Evolutionary conservation across 768 basidiomycete species (phyloP).

Genomic region (Xerocomus spinulosus): DNA sequence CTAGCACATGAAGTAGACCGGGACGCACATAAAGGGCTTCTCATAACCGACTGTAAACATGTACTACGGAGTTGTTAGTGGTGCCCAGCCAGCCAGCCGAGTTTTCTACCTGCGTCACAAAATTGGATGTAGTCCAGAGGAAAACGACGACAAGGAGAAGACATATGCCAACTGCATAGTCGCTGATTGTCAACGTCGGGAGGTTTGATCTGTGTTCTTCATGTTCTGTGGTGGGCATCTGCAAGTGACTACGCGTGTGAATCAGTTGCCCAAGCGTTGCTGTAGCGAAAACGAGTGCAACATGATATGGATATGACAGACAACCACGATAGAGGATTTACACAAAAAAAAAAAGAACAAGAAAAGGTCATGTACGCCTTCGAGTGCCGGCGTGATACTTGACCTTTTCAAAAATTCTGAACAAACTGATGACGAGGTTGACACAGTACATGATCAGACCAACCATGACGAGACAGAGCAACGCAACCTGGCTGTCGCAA

Average conservation of each 20-base stretch:
- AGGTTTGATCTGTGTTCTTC: conserved; percentile 13
- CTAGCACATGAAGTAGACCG: neutral
- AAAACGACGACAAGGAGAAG: conserved; percentile 73
- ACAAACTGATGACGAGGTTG: conserved; percentile 81
- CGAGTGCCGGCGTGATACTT: conserved; percentile 56
- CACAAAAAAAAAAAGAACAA: neutral
- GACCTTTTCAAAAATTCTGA: conserved; percentile 85
- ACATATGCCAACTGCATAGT: conserved; percentile 57
- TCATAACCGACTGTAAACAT: conserved; percentile 66
- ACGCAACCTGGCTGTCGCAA: conserved; percentile 70
- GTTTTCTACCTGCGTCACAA: conserved; percentile 67
- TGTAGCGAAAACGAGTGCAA: neutral
- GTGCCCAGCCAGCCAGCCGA: neutral
- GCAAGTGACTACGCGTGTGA: conserved; percentile 12
- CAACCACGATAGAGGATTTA: too few relatives aligned
- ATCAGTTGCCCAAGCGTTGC: too few relatives aligned
- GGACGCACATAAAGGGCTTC: conserved; percentile 81
- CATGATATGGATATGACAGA: too few relatives aligned
- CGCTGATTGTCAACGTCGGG: conserved; percentile 13
- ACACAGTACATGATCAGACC: conserved; percentile 77
- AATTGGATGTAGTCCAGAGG: conserved; percentile 87
- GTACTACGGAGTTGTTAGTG: conserved; percentile 31
- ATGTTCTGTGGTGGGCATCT: conserved; percentile 17
- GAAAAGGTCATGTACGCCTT: conserved; percentile 12
- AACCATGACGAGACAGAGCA: conserved; percentile 75